Conservation (phyloP, 1,139 yeast species). For the Pichia sp. region DNA sequence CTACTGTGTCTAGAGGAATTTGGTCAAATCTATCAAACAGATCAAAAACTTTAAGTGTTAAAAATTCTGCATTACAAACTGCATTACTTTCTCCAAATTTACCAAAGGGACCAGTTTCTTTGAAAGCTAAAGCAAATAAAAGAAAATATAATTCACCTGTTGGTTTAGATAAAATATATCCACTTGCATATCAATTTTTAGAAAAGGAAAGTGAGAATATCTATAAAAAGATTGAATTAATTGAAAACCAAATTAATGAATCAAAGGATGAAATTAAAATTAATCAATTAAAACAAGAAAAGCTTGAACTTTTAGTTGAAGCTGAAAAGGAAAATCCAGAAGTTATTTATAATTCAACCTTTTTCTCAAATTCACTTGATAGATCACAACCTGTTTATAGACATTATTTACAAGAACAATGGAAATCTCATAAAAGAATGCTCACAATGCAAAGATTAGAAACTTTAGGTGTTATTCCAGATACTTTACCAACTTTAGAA, state of each 20-base stretch:
- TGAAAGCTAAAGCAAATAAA: slow-evolving; percentile 39
- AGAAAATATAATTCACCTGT: slow-evolving; percentile 58
- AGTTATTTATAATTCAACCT: slow-evolving; percentile 61
- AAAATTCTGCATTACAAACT: slow-evolving; percentile 29
- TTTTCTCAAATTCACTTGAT: slow-evolving; percentile 47
- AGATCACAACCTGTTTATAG: slow-evolving; percentile 75
- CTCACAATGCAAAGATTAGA: slow-evolving; percentile 85
- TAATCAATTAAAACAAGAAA: slow-evolving; percentile 11
- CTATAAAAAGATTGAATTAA: slow-evolving; percentile 28
- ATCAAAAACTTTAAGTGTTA: slow-evolving; percentile 35
- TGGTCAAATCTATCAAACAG: slow-evolving; percentile 46
- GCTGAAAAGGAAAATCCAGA: slow-evolving; percentile 79
- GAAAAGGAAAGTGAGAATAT: slow-evolving; percentile 38
- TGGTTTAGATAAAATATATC: slow-evolving; percentile 67
- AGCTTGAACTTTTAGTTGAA: slow-evolving; percentile 31
- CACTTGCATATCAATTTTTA: slow-evolving; percentile 56
- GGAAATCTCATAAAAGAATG: slow-evolving; percentile 67
- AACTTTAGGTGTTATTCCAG: slow-evolving; percentile 80
- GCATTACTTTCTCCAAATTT: slow-evolving; percentile 35
- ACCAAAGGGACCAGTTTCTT: slow-evolving; percentile 43
- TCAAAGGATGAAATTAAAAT: slow-evolving; percentile 14
- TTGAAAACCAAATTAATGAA: slow-evolving; percentile 23
- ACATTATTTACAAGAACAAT: slow-evolving; percentile 55
- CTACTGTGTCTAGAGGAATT: slow-evolving; percentile 29
- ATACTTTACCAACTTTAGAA: slow-evolving; percentile 83